These are phyloP conservation scores for Xerocomellus amylosporus DNA, from an alignment of 768 basidiomycete species.

Conservation along the genomic window DNA sequence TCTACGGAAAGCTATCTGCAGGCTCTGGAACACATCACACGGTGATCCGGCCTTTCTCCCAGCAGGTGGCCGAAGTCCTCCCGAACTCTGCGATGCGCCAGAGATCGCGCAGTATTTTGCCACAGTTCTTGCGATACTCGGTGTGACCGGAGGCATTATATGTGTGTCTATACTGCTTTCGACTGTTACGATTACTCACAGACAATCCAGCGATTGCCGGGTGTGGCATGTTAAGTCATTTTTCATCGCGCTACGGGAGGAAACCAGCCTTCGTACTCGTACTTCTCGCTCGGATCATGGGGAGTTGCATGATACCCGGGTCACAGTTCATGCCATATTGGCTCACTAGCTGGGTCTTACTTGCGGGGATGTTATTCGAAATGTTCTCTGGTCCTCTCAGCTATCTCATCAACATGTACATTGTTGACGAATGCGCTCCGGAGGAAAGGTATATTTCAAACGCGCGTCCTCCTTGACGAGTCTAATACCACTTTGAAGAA, in stretches of 20 bases:
- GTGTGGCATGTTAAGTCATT: slow-evolving; percentile 22
- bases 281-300: slow-evolving; percentile 7
- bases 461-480: not conserved
- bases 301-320: slow-evolving; percentile 13
- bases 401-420: slow-evolving; percentile 28
- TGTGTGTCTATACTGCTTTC: slow-evolving; percentile 13
- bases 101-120: slow-evolving; percentile 24
- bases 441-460: slow-evolving; percentile 22
- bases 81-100: slow-evolving; percentile 19
- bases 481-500: slow-evolving; percentile 20
- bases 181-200: not conserved
- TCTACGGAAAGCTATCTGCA: slow-evolving; percentile 27
- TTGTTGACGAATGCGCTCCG: slow-evolving; percentile 26
- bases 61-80: slow-evolving; percentile 4
- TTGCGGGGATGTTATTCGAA: slow-evolving; percentile 18
- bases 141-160: slow-evolving; percentile 15
- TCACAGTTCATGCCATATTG: slow-evolving; percentile 17
- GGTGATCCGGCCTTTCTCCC: slow-evolving; percentile 6
- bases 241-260: slow-evolving; percentile 29
- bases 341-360: slow-evolving; percentile 17
- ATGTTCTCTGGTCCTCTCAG: slow-evolving; percentile 9
- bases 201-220: slow-evolving; percentile 19
- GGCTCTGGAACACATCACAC: slow-evolving; percentile 19
- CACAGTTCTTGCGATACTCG: slow-evolving; percentile 15
- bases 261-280: slow-evolving; percentile 19